Conservation (phyloP, 345 rosid species). For the Dovyalis caffra region DNA sequence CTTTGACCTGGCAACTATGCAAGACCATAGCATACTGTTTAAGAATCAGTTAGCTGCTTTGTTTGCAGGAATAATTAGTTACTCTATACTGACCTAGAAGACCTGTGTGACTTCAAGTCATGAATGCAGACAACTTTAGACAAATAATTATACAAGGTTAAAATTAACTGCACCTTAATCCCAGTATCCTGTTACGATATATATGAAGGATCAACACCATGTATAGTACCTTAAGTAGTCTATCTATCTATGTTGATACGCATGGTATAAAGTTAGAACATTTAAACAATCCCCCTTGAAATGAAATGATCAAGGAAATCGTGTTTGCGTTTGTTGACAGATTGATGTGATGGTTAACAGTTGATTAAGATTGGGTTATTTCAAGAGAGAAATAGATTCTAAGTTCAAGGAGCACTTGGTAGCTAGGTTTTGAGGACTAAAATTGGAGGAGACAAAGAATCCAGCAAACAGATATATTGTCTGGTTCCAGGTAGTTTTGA, state of each 20-base stretch:
- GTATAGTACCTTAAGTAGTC: not conserved
- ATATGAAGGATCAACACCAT: not conserved
- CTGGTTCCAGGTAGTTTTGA: slow-evolving; percentile 19
- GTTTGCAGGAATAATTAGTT: not conserved
- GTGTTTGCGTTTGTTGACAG: not conserved
- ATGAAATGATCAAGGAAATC: slow-evolving; percentile 3
- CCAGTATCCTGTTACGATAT: not conserved
- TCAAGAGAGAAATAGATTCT: not conserved
- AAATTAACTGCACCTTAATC: no score
- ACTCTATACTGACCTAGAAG: not conserved
- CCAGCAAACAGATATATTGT: slow-evolving; percentile 14
- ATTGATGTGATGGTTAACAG: not conserved
- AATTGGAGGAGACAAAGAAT: slow-evolving; percentile 17
- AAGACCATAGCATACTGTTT: not conserved
- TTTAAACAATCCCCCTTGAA: not conserved
- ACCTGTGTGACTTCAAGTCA: not conserved
- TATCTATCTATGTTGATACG: not conserved
- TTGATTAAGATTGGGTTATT: not conserved
- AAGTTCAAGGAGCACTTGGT: not conserved
- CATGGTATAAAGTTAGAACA: not conserved
- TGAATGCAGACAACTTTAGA: not conserved
- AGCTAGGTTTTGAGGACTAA: slow-evolving; percentile 2
- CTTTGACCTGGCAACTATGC: not conserved
- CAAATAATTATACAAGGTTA: not conserved
- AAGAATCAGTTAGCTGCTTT: not conserved